Conservation (phyloP, 441 rosid species). For the Daphne laureola region DNA sequence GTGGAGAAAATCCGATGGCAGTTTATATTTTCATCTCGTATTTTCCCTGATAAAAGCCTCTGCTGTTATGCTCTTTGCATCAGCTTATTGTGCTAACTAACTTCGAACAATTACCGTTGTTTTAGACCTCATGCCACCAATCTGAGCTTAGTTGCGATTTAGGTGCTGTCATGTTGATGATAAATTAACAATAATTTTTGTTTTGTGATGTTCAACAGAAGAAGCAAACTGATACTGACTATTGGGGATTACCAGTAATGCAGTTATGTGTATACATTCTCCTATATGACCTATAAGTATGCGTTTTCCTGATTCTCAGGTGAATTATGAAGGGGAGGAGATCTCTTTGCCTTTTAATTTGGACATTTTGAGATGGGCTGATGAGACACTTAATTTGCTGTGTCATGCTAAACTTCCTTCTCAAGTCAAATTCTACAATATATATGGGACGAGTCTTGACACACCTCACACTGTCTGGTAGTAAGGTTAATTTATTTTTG, state of each 20-base stretch:
- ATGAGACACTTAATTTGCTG: conserved; percentile 49
- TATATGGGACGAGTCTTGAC: conserved; percentile 71
- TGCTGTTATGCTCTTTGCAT: too few relatives aligned
- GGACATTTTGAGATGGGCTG: conserved; percentile 84
- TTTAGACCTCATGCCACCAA: too few relatives aligned
- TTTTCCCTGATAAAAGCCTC: too few relatives aligned
- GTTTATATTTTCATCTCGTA: too few relatives aligned
- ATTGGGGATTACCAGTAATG: too few relatives aligned
- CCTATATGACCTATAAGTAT: background rate
- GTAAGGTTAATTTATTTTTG: conserved; percentile 10
- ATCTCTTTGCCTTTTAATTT: conserved; percentile 78
- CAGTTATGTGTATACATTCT: background rate
- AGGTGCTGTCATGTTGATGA: too few relatives aligned
- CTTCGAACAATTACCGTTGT: too few relatives aligned
- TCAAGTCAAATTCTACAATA: conserved; percentile 82
- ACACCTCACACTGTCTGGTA: conserved; percentile 95
- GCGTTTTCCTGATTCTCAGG: conserved; percentile 29
- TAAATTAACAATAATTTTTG: background rate
- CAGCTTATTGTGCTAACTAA: too few relatives aligned
- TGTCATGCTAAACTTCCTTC: conserved; percentile 67
- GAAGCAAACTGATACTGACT: too few relatives aligned
- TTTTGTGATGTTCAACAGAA: background rate
- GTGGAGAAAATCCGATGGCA: too few relatives aligned
- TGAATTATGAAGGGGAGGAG: conserved; percentile 48
- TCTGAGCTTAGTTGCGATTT: too few relatives aligned